These are phyloP conservation scores for Dalbergia cochinchinensis DNA, from an alignment of 306 rosid genomes.

Conservation along the genomic window DNA sequence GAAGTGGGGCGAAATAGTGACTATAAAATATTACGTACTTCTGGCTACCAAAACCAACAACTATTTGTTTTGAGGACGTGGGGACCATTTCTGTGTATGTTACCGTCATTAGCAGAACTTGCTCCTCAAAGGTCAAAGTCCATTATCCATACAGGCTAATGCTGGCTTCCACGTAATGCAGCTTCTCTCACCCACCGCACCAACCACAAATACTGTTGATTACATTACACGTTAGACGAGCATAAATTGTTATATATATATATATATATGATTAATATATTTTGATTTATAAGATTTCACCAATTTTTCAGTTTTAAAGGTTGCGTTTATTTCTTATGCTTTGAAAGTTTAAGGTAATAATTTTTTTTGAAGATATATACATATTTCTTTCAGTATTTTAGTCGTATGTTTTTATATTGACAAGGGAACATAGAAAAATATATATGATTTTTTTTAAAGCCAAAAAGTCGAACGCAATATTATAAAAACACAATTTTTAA, in stretches of 20 bases:
- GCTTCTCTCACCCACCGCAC: conserved; percentile 1
- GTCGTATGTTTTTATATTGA: too few species aligned
- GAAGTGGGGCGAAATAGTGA: not conserved
- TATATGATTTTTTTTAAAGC: too few species aligned
- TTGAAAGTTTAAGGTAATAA: not conserved
- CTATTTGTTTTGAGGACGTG: not conserved
- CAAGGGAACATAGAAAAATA: too few species aligned
- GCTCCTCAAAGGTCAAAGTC: not conserved
- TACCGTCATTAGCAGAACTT: not conserved
- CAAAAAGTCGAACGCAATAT: too few species aligned
- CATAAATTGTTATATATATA: not conserved
- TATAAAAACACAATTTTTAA: too few species aligned
- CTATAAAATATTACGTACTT: not conserved
- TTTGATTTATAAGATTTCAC: too few species aligned
- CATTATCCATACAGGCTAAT: not conserved
- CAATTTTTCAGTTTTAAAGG: too few species aligned
- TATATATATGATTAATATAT: too few species aligned
- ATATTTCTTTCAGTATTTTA: too few species aligned
- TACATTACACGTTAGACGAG: not conserved
- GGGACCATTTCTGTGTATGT: not conserved
- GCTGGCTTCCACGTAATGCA: not conserved
- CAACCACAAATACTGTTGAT: not conserved
- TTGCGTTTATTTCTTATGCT: not conserved
- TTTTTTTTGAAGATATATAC: not conserved
- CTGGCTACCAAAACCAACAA: not conserved